phyloP scores from a whole-genome alignment of 2,329 filamentous ascomycete species.

The Bimuria novae-zelandiae region DNA sequence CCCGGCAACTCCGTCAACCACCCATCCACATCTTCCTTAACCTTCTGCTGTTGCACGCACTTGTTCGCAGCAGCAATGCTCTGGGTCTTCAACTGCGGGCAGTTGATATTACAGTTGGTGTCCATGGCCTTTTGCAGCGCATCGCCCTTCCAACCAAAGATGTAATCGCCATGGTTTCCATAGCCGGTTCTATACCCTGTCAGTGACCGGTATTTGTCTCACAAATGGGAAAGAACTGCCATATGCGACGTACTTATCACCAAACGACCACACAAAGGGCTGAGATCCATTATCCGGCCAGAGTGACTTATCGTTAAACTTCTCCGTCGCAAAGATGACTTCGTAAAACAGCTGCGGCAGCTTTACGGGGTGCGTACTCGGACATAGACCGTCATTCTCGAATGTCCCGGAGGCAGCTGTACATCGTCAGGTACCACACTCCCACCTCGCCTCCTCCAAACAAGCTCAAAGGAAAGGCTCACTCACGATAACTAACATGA shows the following conservation, averaged over 20 bases:
- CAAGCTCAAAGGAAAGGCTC: not conserved
- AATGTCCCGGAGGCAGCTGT: constrained; percentile 22
- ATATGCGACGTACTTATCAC: constrained; percentile 38
- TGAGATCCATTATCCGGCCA: constrained; percentile 37
- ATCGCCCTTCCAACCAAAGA: constrained; percentile 58
- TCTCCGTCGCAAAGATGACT: constrained; percentile 40
- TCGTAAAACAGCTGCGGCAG: constrained; percentile 30
- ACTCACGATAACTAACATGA: constrained; percentile 46
- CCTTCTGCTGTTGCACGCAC: constrained; percentile 64
- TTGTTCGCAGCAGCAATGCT: constrained; percentile 52
- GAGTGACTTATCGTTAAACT: constrained; percentile 27
- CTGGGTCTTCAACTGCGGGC: constrained; percentile 52
- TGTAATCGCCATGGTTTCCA: constrained; percentile 57
- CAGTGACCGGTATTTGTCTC: no score
- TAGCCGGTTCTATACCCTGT: constrained; percentile 47
- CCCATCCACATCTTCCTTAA: constrained; percentile 81
- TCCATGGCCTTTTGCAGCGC: constrained; percentile 49
- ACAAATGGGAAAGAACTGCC: no score
- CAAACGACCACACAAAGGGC: constrained; percentile 31
- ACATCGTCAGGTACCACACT: not conserved
- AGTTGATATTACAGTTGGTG: constrained; percentile 37
- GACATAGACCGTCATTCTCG: constrained; percentile 56
- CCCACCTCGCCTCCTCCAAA: not conserved
- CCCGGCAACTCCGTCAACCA: constrained; percentile 58
- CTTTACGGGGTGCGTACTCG: constrained; percentile 51